Percentiles rank a stretch among this genome's conserved stretches.
Evolutionary conservation across 441 rosid species (phyloP).

Genomic region (Brassica hybrid): DNA sequence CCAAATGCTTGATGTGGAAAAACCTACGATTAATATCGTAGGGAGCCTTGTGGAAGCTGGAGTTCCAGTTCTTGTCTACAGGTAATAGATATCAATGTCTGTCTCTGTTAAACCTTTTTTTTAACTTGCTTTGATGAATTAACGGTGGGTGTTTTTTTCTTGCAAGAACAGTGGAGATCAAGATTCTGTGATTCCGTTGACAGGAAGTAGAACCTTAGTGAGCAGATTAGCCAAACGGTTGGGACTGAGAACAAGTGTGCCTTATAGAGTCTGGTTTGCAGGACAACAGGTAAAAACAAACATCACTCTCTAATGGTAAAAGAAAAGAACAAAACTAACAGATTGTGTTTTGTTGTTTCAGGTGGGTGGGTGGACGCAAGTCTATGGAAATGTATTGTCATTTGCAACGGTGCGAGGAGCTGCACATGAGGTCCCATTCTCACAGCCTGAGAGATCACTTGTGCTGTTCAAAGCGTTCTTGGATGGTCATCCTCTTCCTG

Average conservation of each 20-base stretch:
- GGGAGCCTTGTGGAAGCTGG: conserved; percentile 68
- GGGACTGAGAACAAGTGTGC: conserved; percentile 69
- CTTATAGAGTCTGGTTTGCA: conserved; percentile 93
- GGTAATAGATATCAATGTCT: conserved; percentile 52
- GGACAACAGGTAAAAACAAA: conserved; percentile 73
- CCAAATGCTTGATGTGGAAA: conserved; percentile 75
- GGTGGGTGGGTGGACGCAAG: conserved; percentile 99
- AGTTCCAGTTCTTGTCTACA: conserved; percentile 84
- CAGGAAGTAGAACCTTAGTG: conserved; percentile 82
- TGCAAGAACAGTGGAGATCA: conserved; percentile 81
- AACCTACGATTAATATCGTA: conserved; percentile 73
- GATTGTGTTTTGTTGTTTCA: conserved; percentile 41
- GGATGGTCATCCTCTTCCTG: conserved; percentile 70
- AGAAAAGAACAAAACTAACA: conserved; percentile 10
- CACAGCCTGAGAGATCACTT: conserved; percentile 94
- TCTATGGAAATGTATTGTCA: conserved; percentile 72
- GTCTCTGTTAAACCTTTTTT: background rate
- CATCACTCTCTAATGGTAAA: background rate
- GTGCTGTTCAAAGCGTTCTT: conserved; percentile 86
- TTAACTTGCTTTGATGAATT: background rate
- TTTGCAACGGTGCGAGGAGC: conserved; percentile 99
- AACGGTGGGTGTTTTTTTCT: background rate
- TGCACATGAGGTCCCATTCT: conserved; percentile 95
- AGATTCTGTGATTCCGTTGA: conserved; percentile 95
- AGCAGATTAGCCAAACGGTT: conserved; percentile 61